Evolutionary conservation across 225 moss, liverwort and hornwort species (phyloP).

Genomic region (Sphagnum tenellum): DNA sequence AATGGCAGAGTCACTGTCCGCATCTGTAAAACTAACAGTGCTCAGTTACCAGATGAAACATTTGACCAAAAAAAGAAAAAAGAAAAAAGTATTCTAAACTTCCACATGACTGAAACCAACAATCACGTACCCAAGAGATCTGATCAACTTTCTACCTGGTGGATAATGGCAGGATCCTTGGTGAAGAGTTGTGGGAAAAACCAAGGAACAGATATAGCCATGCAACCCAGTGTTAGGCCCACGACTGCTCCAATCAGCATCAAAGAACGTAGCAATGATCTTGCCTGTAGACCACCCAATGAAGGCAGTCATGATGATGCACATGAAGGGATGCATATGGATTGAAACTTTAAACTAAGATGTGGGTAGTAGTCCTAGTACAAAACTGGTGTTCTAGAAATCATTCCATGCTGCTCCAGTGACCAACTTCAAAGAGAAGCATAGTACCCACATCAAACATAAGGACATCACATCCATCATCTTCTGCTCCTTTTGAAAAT

Average conservation of each 20-base stretch:
- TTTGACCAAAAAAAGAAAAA: too few relatives aligned
- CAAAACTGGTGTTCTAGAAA: too few relatives aligned
- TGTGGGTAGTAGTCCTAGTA: not conserved
- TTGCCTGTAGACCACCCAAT: constrained; percentile 29
- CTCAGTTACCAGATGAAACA: too few relatives aligned
- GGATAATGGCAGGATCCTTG: constrained; percentile 52
- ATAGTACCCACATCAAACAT: too few relatives aligned
- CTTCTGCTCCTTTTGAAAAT: not conserved
- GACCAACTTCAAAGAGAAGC: too few relatives aligned
- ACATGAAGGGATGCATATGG: too few relatives aligned
- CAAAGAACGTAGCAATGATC: constrained; percentile 57
- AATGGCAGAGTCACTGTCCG: constrained; percentile 62
- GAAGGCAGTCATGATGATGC: too few relatives aligned
- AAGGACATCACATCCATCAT: not conserved
- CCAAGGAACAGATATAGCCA: constrained; percentile 72
- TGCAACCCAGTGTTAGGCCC: constrained; percentile 42
- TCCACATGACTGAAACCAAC: too few relatives aligned
- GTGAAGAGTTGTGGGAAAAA: constrained; percentile 72
- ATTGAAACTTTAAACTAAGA: too few relatives aligned
- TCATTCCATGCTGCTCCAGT: too few relatives aligned
- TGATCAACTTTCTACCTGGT: constrained; percentile 22
- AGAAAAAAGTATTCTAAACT: too few relatives aligned
- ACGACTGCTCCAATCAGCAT: constrained; percentile 55
- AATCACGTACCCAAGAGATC: too few relatives aligned
- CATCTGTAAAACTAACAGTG: constrained; percentile 37